Evolutionary conservation across 805 yeast species (phyloP), one percentile per base, ranked within the genome.

Genomic region (Hanseniaspora valbyensis): DNA sequence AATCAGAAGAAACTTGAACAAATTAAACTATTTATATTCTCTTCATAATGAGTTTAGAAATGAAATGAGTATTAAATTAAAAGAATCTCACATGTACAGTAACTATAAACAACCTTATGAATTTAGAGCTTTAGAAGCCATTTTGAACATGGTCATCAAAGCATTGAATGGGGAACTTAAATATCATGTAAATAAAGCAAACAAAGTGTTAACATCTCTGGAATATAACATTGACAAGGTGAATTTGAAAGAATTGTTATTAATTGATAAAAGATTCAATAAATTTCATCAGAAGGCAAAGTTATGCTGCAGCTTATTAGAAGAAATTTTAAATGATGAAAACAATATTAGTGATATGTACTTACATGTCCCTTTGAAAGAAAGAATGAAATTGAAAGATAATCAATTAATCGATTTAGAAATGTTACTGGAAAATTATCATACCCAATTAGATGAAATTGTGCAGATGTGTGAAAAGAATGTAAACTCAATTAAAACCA

Each of bases 371-470:
- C 79, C 69, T 63, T n/a, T 38, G 7, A 36, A 21, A 10, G 22
- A 48, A 33, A 39, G 51, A 40, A 10, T 6, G 3, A 4, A 10
- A 44, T 57, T 46, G 65, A 84, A 63, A 38, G 58, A 26, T 70
- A 73, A 0, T 66, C 85, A 29, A 63, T 67, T 14, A 73, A 79
- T 80, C 38, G 97, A 92, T 58, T 84, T 88, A 19, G 99, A 92
- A 61, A 73, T 92, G 71, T 70, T 92, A 46, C 66, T 92, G 22
- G 99, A 92, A 61, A 82, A 95, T 1, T 92, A 92, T 68, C 87
- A 85, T 58, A 81, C 82, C 48, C 94, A 90, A 50, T 77, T 85
- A 53, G 97, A 90, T 67, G 96, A 94, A 59, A 84, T 92, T 55
- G 96, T 90, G 2, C 97, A 92, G 63, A 83, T 84, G 2, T 83